Conservation (phyloP, 306 rosid genomes). For the Cicer bijugum region DNA sequence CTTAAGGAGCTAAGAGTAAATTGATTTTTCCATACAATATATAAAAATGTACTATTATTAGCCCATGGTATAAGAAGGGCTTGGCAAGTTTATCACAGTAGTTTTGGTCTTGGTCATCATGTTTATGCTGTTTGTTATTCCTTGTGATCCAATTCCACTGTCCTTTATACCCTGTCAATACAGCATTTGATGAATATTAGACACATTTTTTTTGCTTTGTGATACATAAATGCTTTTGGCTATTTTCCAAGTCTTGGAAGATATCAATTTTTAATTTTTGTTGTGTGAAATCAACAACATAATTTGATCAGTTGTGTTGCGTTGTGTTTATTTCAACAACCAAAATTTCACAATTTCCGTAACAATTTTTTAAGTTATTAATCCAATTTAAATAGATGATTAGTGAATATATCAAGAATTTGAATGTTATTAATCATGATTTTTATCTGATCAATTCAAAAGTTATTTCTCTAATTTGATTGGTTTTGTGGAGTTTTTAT, state of each 20-base stretch:
- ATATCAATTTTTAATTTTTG: not conserved
- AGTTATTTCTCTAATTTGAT: not conserved
- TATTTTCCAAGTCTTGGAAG: conserved; percentile 6
- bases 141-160: conserved; percentile 99
- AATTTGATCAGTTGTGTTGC: no score
- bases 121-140: conserved; percentile 94
- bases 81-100: conserved; percentile 85
- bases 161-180: conserved; percentile 83
- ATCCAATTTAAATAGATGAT: no score
- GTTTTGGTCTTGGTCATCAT: conserved; percentile 98
- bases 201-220: conserved; percentile 10
- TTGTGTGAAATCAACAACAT: not conserved
- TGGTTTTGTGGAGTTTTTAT: not conserved
- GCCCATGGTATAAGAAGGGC: conserved; percentile 95
- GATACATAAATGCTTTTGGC: not conserved
- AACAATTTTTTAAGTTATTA: no score
- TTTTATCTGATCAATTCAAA: no score
- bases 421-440: no score
- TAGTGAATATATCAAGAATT: no score
- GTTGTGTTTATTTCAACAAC: no score
- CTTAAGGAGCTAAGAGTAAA: conserved; percentile 10
- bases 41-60: conserved; percentile 46
- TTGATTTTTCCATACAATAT: not conserved
- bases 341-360: no score
- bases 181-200: conserved; percentile 32